A percentile compares a stretch with the other conserved stretches of the same genome.
Conservation (phyloP, 768 basidiomycete species). For the Termitomyces sp. region DNA sequence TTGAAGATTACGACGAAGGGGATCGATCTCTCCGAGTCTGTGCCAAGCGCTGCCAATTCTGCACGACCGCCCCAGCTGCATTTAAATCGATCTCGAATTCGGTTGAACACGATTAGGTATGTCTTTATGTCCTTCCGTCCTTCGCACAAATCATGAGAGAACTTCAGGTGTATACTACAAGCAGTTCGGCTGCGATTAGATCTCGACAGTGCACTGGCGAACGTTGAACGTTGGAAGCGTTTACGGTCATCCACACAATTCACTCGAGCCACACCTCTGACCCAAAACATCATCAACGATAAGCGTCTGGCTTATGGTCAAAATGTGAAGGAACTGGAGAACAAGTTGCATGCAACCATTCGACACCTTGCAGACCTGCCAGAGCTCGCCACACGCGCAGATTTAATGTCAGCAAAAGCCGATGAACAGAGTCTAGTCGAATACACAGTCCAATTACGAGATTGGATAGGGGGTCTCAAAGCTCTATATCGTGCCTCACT, state of each 20-base stretch:
- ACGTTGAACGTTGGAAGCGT: constrained; percentile 24
- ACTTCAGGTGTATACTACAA: constrained; percentile 20
- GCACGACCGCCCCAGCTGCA: not conserved
- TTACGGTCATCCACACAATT: constrained; percentile 24
- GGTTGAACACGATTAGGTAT: constrained; percentile 17
- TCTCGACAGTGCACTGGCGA: constrained; percentile 12
- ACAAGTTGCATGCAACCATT: constrained; percentile 16
- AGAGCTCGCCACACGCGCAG: constrained; percentile 11
- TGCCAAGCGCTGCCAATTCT: constrained; percentile 2
- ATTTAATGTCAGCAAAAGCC: constrained; percentile 4
- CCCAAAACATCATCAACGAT: constrained; percentile 21
- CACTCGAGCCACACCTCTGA: constrained; percentile 18
- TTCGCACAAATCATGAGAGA: not conserved
- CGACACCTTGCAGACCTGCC: constrained; percentile 21
- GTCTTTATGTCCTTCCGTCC: not conserved
- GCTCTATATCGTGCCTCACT: constrained; percentile 5
- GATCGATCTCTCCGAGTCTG: constrained; percentile 3
- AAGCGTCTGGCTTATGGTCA: constrained; percentile 13
- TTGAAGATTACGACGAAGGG: constrained; percentile 10
- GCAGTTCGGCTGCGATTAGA: constrained; percentile 22
- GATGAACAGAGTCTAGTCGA: constrained; percentile 17
- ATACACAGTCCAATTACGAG: constrained; percentile 23
- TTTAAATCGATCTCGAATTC: constrained; percentile 13
- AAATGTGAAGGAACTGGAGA: constrained; percentile 14
- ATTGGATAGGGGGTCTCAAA: constrained; percentile 24